Evolutionary conservation across 2,329 filamentous ascomycete species (phyloP), one percentile per base, ranked within the genome.

Genomic region (Raffaelea ambrosiae): DNA sequence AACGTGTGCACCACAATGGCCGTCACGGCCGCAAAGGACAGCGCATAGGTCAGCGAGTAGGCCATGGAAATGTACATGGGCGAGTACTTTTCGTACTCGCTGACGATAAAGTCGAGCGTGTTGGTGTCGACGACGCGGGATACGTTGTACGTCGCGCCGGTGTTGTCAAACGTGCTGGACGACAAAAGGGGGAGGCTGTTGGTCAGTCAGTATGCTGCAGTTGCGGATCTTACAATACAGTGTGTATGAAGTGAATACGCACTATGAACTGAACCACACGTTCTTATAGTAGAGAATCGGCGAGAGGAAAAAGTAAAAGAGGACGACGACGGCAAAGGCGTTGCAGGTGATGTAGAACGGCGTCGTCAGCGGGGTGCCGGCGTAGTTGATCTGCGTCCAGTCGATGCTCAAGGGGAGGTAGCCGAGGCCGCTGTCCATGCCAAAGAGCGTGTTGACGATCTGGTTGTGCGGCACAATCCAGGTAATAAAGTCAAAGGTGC

Each of bases 291-390:
- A 82, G 5, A 84, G 58, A 18, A 65, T 75, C 3, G 76, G 60
- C 14, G 79, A 66, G 14, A 83, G 64, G 65, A 76, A 74, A 55
- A 74, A 71, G 40, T 72, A 76, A 36, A 76, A 54, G 13, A 80
- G 67, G 43, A 76, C 71, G 21, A 79, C 79, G 41, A 82, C 64
- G 52, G 49, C 49, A 44, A 82, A 68, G 19, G 76, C 78, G 59
- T 84, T 85, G 48, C 78, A 69, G 42, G 81, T 83, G 29, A 75
- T 77, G 62, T 80, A 76, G 58, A 74, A 75, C 3, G 74, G 73
- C 5, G 48, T 52, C 31, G 26, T 38, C 20, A 52, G 38, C 2
- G 51, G 51, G 18, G 16, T 22, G 16, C 48, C 48, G 11, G 48
- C 46, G 19, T 48, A 51, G 33, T 47, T 51, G 40, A 51, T 51